phyloP scores from a whole-genome alignment of 345 rosid species.

The Camelina neglecta region DNA sequence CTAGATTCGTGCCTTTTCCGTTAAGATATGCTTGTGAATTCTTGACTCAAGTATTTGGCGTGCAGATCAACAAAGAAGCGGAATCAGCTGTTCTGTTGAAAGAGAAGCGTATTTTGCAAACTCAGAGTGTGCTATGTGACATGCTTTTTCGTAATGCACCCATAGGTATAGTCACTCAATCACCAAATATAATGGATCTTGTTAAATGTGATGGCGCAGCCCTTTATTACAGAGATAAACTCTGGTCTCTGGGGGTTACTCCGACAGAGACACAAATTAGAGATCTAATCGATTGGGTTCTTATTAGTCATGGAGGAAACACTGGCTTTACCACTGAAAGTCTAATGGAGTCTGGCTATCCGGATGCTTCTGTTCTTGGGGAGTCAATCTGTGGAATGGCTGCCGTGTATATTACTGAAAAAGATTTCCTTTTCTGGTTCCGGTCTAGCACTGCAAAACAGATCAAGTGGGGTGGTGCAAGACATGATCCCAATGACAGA shows the following conservation, averaged over 20 bases:
- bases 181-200: conserved; percentile 88
- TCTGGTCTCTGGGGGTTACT: conserved; percentile 74
- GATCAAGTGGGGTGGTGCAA: conserved; percentile 93
- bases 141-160: conserved; percentile 90
- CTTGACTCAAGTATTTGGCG: conserved; percentile 75
- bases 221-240: conserved; percentile 61
- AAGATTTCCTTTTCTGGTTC: conserved; percentile 87
- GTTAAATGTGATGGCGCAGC: conserved; percentile 91
- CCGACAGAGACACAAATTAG: conserved; percentile 72
- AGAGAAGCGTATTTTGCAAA: conserved; percentile 77
- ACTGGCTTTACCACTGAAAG: conserved; percentile 83
- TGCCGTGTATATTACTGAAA: conserved; percentile 58
- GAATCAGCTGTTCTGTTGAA: conserved; percentile 64
- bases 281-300: conserved; percentile 73
- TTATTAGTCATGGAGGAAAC: conserved; percentile 60
- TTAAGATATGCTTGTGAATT: conserved; percentile 87
- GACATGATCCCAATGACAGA: conserved; percentile 67
- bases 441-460: conserved; percentile 79
- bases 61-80: conserved; percentile 79
- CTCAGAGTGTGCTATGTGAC: conserved; percentile 80
- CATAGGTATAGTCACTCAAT: conserved; percentile 70
- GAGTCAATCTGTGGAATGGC: conserved; percentile 82
- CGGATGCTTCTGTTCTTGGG: conserved; percentile 68
- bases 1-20: conserved; percentile 80
- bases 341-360: conserved; percentile 85